Conservation (phyloP, 1,139 yeast species). For the Neolecta irregularis region DNA sequence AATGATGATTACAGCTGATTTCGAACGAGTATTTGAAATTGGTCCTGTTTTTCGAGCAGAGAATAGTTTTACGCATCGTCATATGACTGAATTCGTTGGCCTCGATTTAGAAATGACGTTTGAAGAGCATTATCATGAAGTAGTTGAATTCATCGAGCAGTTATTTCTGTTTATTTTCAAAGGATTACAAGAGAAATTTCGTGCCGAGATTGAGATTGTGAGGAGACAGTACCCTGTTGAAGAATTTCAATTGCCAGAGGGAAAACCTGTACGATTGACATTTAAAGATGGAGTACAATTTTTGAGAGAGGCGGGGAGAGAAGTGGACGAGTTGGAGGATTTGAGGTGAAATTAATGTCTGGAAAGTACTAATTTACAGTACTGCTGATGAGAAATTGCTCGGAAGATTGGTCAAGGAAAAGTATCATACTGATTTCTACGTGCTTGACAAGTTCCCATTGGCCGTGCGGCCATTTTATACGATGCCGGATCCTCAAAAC, state of each 20-base stretch:
- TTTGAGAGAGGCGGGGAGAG: slow-evolving; percentile 70
- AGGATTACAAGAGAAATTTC: slow-evolving; percentile 64
- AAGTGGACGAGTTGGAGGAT: slow-evolving; percentile 60
- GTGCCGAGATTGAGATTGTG: slow-evolving; percentile 72
- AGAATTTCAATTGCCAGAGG: slow-evolving; percentile 85
- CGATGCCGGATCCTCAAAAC: slow-evolving; percentile 95
- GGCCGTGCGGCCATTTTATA: slow-evolving; percentile 92
- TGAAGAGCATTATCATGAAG: slow-evolving; percentile 96
- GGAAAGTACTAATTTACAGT: slow-evolving; percentile 19
- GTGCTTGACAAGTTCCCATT: slow-evolving; percentile 96
- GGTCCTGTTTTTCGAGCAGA: slow-evolving; percentile 99
- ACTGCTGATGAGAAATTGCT: slow-evolving; percentile 89
- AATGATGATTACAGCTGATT: slow-evolving; percentile 94
- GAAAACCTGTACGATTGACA: slow-evolving; percentile 77
- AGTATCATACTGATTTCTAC: slow-evolving; percentile 93
- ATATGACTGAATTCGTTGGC: slow-evolving; percentile 96
- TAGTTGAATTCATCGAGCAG: slow-evolving; percentile 65
- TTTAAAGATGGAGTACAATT: slow-evolving; percentile 82
- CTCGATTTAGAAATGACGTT: slow-evolving; percentile 96
- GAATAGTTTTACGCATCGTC: slow-evolving; percentile 97
- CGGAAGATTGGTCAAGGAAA: slow-evolving; percentile 82
- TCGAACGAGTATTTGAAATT: slow-evolving; percentile 86
- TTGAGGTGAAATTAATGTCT: slow-evolving; percentile 7
- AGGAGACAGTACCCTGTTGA: slow-evolving; percentile 84
- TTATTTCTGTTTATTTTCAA: slow-evolving; percentile 77